phyloP scores from a whole-genome alignment of 1,284 basidiomycete species.

The Leucoagaricus sp. region DNA sequence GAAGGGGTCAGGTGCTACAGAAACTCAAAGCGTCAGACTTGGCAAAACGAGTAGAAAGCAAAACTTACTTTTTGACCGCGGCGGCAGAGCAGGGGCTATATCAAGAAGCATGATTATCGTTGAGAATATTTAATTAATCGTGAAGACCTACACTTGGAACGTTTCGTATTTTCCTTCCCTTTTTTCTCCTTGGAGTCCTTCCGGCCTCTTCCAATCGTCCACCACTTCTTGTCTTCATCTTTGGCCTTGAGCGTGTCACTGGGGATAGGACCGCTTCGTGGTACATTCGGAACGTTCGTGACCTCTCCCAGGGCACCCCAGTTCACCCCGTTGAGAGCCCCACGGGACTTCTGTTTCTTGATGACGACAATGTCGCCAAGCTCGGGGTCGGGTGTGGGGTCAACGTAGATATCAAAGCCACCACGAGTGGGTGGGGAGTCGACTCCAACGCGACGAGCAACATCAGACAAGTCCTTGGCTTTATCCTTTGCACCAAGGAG shows the following conservation, averaged over 20 bases:
- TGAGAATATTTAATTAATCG: neutral
- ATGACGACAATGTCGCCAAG: conserved; percentile 71
- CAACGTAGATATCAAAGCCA: conserved; percentile 75
- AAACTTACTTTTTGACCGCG: conserved; percentile 37
- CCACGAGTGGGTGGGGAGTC: conserved; percentile 24
- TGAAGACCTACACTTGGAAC: conserved; percentile 45
- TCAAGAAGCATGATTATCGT: conserved; percentile 13
- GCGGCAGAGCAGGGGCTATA: conserved; percentile 29
- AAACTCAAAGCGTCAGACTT: neutral
- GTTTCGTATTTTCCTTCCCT: conserved; percentile 43
- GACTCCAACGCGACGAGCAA: conserved; percentile 58
- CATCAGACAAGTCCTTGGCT: conserved; percentile 59
- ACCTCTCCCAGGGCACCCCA: conserved; percentile 64
- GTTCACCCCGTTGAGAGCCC: conserved; percentile 58
- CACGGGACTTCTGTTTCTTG: conserved; percentile 76
- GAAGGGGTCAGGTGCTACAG: conserved; percentile 45
- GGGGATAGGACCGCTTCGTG: conserved; percentile 19
- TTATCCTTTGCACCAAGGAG: conserved; percentile 44
- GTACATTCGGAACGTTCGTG: conserved; percentile 51
- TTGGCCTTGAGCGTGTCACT: conserved; percentile 47
- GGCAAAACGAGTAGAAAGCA: neutral
- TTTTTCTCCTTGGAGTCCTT: conserved; percentile 62
- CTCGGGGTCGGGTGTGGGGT: conserved; percentile 63
- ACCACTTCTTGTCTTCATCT: conserved; percentile 70
- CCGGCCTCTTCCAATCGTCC: conserved; percentile 71